These are phyloP conservation scores for Cryptosporidium sp. DNA, from an alignment of 169 alveolate species.

Conservation along the genomic window DNA sequence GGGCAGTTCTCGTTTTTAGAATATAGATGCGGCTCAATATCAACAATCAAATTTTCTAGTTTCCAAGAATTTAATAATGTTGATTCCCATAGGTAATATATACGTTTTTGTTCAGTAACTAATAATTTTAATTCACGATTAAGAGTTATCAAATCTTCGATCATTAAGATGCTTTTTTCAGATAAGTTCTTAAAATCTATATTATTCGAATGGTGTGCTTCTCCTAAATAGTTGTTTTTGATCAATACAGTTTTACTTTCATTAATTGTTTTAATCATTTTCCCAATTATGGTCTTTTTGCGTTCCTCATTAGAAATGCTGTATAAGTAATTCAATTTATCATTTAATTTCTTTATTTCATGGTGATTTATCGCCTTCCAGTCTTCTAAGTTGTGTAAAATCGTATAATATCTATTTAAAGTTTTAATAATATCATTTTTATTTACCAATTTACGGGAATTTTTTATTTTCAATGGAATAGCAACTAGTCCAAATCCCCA, in stretches of 20 bases:
- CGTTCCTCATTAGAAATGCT: slow-evolving; percentile 4
- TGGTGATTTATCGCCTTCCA: slow-evolving; percentile 38
- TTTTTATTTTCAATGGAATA: slow-evolving; percentile 34
- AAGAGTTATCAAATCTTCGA: slow-evolving; percentile 12
- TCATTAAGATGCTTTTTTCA: background rate
- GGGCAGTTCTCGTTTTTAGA: background rate
- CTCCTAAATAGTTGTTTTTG: background rate
- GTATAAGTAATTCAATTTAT: slow-evolving; percentile 18
- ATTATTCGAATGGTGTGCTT: background rate
- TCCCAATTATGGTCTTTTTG: background rate
- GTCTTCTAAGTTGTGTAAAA: slow-evolving; percentile 20
- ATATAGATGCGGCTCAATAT: background rate
- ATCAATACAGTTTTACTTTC: background rate
- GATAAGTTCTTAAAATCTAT: background rate
- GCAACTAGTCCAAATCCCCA: slow-evolving; percentile 51
- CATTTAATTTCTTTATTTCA: slow-evolving; percentile 1
- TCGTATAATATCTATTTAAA: slow-evolving; percentile 10
- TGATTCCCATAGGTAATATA: slow-evolving; percentile 24
- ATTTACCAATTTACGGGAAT: background rate
- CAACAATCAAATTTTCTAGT: slow-evolving; percentile 6
- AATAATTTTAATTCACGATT: slow-evolving; percentile 27
- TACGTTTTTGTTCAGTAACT: slow-evolving; percentile 24
- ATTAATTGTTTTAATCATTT: slow-evolving; percentile 20
- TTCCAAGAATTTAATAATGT: slow-evolving; percentile 26
- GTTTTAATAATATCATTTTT: background rate